These are phyloP conservation scores for Picea glauca DNA, from an alignment of 75 land plant genomes.

Conservation along the genomic window DNA sequence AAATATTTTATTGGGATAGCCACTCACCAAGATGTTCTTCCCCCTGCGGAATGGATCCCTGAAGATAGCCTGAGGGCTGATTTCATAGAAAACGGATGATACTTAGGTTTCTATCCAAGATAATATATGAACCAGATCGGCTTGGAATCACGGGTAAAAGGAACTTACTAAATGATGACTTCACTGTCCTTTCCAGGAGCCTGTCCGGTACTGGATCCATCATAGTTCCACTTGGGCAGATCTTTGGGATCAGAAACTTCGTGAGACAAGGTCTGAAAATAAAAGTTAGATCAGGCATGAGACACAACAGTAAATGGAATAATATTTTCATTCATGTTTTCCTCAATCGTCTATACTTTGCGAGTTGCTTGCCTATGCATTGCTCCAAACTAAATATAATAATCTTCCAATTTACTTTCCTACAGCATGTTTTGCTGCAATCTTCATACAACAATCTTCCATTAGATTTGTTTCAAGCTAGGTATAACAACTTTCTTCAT, in stretches of 20 bases:
- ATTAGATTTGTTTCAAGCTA: too few species aligned
- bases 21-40: slow-evolving; percentile 71
- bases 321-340: too few species aligned
- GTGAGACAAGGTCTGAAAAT: slow-evolving; percentile 49
- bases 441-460: too few species aligned
- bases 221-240: slow-evolving; percentile 96
- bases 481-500: too few species aligned
- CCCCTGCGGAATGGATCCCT: slow-evolving; percentile 97
- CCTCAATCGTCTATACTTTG: too few species aligned
- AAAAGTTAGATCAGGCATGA: background rate
- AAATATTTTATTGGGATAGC: too few species aligned
- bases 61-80: slow-evolving; percentile 92
- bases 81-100: background rate
- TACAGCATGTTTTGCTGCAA: background rate
- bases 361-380: too few species aligned
- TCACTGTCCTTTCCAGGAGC: slow-evolving; percentile 95
- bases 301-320: too few species aligned
- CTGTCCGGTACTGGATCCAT: slow-evolving; percentile 96
- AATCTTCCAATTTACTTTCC: background rate
- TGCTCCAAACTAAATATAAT: too few species aligned
- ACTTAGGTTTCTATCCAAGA: background rate
- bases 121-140: background rate
- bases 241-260: slow-evolving; percentile 60
- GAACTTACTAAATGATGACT: slow-evolving; percentile 72
- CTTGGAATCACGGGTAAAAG: background rate